Base-by-base conservation (phyloP, 2,329 filamentous ascomycete species). In the Monilinia laxa region DNA sequence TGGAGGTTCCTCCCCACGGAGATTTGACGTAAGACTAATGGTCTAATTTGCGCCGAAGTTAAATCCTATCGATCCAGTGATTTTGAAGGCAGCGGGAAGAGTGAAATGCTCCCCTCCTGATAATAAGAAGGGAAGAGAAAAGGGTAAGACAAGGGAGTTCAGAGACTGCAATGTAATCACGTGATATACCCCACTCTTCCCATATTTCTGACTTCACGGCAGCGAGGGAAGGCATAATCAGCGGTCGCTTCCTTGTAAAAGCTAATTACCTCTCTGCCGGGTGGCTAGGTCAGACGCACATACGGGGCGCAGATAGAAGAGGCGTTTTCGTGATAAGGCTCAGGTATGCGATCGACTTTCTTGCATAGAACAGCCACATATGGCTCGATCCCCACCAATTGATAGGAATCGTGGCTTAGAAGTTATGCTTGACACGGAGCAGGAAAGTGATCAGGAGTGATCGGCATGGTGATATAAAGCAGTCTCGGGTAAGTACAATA, bases 21-120 rank as follows among this genome's bases (percentile, higher is more conserved):
- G 42, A 38, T 49, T 59, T 49, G 57, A 51, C 2, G 31, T 12
- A 3, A 51, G 16, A 25, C 20, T 16, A 2, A n/a, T 35, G 4
- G 45, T 35, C 4, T 18, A 16, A 20, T 25, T 51, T 38, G 18
- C n/a, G n/a, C n/a, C 31, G 31, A 51, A 25, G 14, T 51, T 62
- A n/a, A 25, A 23, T 51, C 45, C 31, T 38, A n/a, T 62, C 31
- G n/a, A 62, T 62, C 58, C n/a, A 62, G 58, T 62, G 47, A 38
- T 38, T 40, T 38, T 47, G 31, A 38, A 38, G 53, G n/a, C 20
- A 40, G 16, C 58, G 6, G 58, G 12, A 3, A 25, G 5, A 38
- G 12, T 14, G 28, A 3, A 11, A 25, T 38, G 20, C 23, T 20
- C n/a, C 23, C 14, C n/a, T 12, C 5, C 28, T 51, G 14, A 12